These are phyloP conservation scores for Suillus discolor DNA, from an alignment of 768 basidiomycete genomes.

Conservation along the genomic window DNA sequence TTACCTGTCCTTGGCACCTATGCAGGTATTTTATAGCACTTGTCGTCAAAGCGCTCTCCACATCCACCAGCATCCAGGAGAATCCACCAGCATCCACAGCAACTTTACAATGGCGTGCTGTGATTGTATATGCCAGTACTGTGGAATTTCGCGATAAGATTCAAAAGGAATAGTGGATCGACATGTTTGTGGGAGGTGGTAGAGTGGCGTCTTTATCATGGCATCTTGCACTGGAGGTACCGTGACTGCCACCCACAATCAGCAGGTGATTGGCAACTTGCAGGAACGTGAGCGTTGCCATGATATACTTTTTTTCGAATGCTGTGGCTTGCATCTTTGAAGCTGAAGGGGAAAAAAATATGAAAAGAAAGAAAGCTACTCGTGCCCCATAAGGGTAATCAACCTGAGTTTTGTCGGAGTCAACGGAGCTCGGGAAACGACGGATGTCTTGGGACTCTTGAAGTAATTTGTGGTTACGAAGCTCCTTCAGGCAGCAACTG, in stretches of 20 bases:
- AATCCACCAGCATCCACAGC: constrained; percentile 1
- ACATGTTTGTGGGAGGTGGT: neutral
- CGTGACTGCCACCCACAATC: neutral
- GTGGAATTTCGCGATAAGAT: neutral
- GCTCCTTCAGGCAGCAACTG: neutral
- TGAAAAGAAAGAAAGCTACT: neutral
- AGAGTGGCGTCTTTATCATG: neutral
- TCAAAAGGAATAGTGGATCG: neutral
- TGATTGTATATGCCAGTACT: neutral
- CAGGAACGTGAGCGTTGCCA: neutral
- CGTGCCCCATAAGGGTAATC: neutral
- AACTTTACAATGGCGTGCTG: neutral
- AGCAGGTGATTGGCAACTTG: neutral
- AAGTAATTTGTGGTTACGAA: neutral
- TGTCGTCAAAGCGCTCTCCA: constrained; percentile 1
- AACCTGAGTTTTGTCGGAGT: neutral
- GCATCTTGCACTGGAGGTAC: neutral
- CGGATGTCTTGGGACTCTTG: neutral
- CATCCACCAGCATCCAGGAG: neutral
- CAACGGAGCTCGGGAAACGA: neutral
- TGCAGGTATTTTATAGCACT: neutral
- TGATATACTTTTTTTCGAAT: neutral
- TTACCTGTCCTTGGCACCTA: neutral
- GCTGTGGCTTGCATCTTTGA: neutral
- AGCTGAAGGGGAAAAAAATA: neutral